Percentiles rank a stretch among this genome's conserved stretches.
Conservation (phyloP, 805 yeast species). For the Nakazawaea populi region DNA sequence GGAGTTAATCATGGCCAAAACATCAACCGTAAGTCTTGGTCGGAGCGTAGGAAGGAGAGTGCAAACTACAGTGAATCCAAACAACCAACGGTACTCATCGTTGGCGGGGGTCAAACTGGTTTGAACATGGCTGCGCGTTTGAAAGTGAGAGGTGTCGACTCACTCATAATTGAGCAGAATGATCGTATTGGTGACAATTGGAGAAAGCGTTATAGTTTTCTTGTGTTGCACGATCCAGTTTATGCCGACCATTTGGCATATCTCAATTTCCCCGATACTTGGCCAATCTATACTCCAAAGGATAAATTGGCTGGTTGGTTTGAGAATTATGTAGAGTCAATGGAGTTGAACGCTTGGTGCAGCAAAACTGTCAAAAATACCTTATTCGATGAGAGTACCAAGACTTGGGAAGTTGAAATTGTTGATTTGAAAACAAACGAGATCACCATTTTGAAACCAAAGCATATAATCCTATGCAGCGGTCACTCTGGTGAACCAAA, state of each 20-base stretch:
- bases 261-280: constrained; percentile 31
- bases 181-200: constrained; percentile 38
- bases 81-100: constrained; percentile 35
- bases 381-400: constrained; percentile 21
- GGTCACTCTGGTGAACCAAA: constrained; percentile 43
- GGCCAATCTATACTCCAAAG: constrained; percentile 38
- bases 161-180: constrained; percentile 33
- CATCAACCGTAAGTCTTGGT: constrained; percentile 30
- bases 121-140: constrained; percentile 36
- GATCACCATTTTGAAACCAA: constrained; percentile 22
- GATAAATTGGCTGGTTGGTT: constrained; percentile 39
- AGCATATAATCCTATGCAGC: constrained; percentile 36
- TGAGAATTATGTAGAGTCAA: constrained; percentile 31
- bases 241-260: constrained; percentile 37
- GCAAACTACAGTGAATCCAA: constrained; percentile 21
- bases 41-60: constrained; percentile 22
- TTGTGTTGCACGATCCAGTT: constrained; percentile 40
- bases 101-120: constrained; percentile 45
- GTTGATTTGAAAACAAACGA: constrained; percentile 23
- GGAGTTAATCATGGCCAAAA: constrained; percentile 36
- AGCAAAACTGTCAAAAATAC: constrained; percentile 24
- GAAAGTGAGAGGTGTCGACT: constrained; percentile 33
- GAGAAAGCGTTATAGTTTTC: constrained; percentile 38
- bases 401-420: constrained; percentile 29
- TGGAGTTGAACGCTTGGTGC: constrained; percentile 36